phyloP scores from a whole-genome alignment of 306 rosid genomes.

The Inga laurina region DNA sequence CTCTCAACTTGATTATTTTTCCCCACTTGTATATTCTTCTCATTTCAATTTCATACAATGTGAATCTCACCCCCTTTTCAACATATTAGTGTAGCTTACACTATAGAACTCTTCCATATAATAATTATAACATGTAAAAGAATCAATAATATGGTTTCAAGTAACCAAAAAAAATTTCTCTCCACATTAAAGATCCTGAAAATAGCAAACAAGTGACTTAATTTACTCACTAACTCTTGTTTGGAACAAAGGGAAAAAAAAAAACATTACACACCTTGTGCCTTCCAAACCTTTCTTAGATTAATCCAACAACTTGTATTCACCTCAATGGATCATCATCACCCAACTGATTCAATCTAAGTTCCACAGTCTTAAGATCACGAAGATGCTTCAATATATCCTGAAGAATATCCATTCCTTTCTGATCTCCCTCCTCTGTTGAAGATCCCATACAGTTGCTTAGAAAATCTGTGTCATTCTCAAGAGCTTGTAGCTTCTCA shows the following conservation, averaged over 20 bases:
- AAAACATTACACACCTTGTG: slow-evolving; percentile 28
- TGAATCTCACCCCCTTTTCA: not conserved
- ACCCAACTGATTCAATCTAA: slow-evolving; percentile 39
- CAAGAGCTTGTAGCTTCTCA: slow-evolving; percentile 77
- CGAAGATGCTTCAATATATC: slow-evolving; percentile 73
- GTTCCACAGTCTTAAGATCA: slow-evolving; percentile 68
- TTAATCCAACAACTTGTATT: slow-evolving; percentile 39
- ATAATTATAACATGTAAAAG: not conserved
- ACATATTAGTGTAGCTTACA: not conserved
- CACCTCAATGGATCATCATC: slow-evolving; percentile 36
- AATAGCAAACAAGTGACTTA: not conserved
- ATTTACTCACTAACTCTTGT: not conserved
- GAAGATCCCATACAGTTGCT: slow-evolving; percentile 71
- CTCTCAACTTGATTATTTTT: too few species aligned
- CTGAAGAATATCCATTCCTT: slow-evolving; percentile 69
- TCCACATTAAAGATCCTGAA: not conserved
- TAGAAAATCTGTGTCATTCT: slow-evolving; percentile 70
- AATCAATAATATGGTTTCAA: not conserved
- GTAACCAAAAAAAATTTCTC: not conserved
- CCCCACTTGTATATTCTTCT: not conserved
- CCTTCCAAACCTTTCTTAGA: slow-evolving; percentile 3
- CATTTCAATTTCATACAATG: not conserved
- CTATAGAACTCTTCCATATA: not conserved
- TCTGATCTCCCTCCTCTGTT: slow-evolving; percentile 59
- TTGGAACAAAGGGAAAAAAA: not conserved